Conservation (phyloP, 2,329 filamentous ascomycete genomes). For the Pestalotiopsis sp. region DNA sequence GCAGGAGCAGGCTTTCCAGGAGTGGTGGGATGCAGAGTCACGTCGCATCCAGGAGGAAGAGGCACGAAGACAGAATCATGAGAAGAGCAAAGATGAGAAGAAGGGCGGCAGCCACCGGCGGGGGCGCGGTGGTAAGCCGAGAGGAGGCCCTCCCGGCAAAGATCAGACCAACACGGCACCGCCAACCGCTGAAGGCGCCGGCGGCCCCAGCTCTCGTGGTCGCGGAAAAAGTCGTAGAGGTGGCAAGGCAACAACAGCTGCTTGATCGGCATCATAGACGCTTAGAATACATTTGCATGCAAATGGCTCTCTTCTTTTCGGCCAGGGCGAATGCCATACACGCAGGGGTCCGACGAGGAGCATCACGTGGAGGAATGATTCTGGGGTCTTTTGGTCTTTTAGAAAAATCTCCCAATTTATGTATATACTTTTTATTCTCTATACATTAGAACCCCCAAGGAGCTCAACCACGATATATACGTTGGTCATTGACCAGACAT, state of each 20-base stretch:
- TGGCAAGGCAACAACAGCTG: not conserved
- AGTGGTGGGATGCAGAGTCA: slow-evolving; percentile 93
- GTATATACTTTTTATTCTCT: too few relatives aligned
- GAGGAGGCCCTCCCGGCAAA: slow-evolving; percentile 10
- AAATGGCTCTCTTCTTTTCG: not conserved
- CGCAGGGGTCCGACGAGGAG: not conserved
- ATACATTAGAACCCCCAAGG: too few relatives aligned
- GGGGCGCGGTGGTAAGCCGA: slow-evolving; percentile 21
- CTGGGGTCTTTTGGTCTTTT: too few relatives aligned
- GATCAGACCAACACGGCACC: not conserved
- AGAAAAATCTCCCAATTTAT: too few relatives aligned
- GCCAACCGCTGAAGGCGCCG: not conserved
- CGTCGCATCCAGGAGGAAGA: slow-evolving; percentile 67
- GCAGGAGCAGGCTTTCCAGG: slow-evolving; percentile 92
- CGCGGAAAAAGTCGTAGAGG: slow-evolving; percentile 7
- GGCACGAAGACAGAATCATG: slow-evolving; percentile 39
- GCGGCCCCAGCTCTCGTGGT: not conserved
- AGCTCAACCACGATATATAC: too few relatives aligned
- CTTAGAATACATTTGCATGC: not conserved
- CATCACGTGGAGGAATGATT: too few relatives aligned
- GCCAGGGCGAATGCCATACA: not conserved
- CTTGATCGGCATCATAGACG: not conserved
- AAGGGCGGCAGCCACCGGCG: slow-evolving; percentile 20
- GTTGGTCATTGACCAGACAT: too few relatives aligned
- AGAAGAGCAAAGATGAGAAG: slow-evolving; percentile 43